phyloP scores from a whole-genome alignment of 2,329 filamentous ascomycete genomes.

The Aspergillus sp. region DNA sequence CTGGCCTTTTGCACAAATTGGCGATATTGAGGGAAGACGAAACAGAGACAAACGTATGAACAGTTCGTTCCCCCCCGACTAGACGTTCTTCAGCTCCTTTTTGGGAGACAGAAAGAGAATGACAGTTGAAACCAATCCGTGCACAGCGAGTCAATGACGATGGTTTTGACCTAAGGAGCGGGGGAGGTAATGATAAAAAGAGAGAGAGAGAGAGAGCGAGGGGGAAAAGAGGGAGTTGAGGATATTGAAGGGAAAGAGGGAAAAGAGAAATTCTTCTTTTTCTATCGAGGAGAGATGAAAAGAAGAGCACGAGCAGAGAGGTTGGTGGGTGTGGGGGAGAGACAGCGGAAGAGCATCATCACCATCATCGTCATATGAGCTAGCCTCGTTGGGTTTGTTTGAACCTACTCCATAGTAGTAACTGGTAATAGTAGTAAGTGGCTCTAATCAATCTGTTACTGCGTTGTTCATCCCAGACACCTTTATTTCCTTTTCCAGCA shows the following conservation, averaged over 20 bases:
- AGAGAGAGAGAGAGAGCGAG: constrained; percentile 17
- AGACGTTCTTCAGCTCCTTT: background rate
- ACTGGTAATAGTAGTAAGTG: background rate
- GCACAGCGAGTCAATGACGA: constrained; percentile 23
- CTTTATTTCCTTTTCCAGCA: background rate
- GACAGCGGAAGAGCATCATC: background rate
- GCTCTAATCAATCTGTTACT: background rate
- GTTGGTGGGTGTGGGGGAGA: constrained; percentile 6
- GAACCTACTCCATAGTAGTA: too few species aligned
- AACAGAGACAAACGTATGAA: background rate
- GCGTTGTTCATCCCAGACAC: background rate
- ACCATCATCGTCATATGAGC: background rate
- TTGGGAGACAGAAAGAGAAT: background rate
- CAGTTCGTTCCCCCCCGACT: background rate
- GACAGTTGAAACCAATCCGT: constrained; percentile 7
- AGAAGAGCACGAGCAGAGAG: constrained; percentile 2
- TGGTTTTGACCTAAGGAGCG: constrained; percentile 39
- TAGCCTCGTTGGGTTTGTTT: too few species aligned
- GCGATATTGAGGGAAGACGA: background rate
- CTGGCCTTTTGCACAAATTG: background rate
- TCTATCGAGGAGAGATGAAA: constrained; percentile 3
- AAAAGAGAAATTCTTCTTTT: constrained; percentile 2
- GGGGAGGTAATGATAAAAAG: constrained; percentile 28
- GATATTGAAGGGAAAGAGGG: constrained; percentile 12
- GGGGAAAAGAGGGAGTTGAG: constrained; percentile 10